phyloP scores from a whole-genome alignment of 345 rosid genomes.

The Citropsis articulata region DNA sequence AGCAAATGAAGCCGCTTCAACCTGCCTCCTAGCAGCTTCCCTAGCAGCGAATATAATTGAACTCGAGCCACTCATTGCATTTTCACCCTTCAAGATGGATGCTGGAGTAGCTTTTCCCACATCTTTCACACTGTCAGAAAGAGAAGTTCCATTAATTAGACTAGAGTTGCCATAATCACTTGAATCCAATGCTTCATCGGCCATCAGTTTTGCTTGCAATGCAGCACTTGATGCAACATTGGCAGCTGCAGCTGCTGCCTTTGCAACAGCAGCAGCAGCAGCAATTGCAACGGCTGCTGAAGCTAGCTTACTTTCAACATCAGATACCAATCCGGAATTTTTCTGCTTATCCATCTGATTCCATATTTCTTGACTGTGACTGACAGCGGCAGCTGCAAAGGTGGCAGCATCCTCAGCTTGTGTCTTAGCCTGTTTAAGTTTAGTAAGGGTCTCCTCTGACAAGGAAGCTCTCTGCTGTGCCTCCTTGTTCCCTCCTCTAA shows the following conservation, averaged over 20 bases:
- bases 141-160: conserved; percentile 31
- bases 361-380: conserved; percentile 70
- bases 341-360: conserved; percentile 60
- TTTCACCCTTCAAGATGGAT: conserved; percentile 54
- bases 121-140: conserved; percentile 30
- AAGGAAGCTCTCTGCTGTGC: conserved; percentile 39
- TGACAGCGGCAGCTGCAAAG: conserved; percentile 75
- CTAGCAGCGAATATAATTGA: conserved; percentile 68
- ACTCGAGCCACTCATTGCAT: conserved; percentile 47
- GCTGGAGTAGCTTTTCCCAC: conserved; percentile 51
- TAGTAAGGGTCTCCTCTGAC: conserved; percentile 59
- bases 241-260: conserved; percentile 97
- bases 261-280: conserved; percentile 94
- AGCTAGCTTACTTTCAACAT: conserved; percentile 65
- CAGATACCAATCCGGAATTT: conserved; percentile 48
- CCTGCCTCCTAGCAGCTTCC: conserved; percentile 79
- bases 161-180: conserved; percentile 22
- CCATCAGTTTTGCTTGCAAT: conserved; percentile 87
- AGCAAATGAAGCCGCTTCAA: conserved; percentile 89
- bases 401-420: conserved; percentile 87
- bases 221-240: conserved; percentile 94
- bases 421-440: conserved; percentile 64
- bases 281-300: conserved; percentile 87
- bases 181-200: conserved; percentile 72
- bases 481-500: conserved; percentile 33